These are phyloP conservation scores for Aplosporella prunicola DNA, from an alignment of 2,329 filamentous ascomycete species.

Conservation along the genomic window DNA sequence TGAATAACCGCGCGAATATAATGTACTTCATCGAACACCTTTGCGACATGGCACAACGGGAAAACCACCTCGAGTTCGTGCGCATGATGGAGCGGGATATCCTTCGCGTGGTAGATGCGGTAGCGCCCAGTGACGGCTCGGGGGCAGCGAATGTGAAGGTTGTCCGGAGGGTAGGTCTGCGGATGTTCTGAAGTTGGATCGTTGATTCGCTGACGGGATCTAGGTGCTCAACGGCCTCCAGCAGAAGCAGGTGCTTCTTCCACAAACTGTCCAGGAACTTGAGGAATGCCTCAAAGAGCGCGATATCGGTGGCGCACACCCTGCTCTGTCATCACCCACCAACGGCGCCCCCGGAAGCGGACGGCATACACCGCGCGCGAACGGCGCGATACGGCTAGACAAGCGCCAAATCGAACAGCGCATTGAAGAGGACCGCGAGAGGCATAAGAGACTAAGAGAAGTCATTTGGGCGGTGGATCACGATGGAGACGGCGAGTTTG, in stretches of 20 bases:
- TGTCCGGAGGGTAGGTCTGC: conserved; percentile 60
- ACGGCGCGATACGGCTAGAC: conserved; percentile 50
- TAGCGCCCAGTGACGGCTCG: conserved; percentile 75
- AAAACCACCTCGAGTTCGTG: conserved; percentile 70
- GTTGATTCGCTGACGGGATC: neutral
- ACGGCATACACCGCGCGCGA: conserved; percentile 14
- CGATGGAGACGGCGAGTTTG: conserved; percentile 60
- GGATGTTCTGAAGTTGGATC: too few relatives aligned
- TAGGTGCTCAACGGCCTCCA: conserved; percentile 62
- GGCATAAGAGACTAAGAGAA: conserved; percentile 85
- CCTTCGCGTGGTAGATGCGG: conserved; percentile 79
- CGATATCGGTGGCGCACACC: conserved; percentile 39
- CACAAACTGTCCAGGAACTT: conserved; percentile 67
- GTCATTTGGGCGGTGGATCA: conserved; percentile 82
- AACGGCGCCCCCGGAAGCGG: conserved; percentile 10
- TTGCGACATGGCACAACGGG: conserved; percentile 72
- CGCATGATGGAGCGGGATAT: conserved; percentile 95
- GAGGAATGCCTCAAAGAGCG: conserved; percentile 75
- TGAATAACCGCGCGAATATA: conserved; percentile 96
- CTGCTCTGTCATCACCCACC: conserved; percentile 17
- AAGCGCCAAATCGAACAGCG: conserved; percentile 88
- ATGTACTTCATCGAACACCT: conserved; percentile 99
- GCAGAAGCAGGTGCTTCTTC: conserved; percentile 61
- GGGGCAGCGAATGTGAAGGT: conserved; percentile 93
- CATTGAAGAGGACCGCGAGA: conserved; percentile 91